These are phyloP conservation scores for Saccharum hybrid DNA, from an alignment of 202 grass and related monocot species.

Conservation along the genomic window DNA sequence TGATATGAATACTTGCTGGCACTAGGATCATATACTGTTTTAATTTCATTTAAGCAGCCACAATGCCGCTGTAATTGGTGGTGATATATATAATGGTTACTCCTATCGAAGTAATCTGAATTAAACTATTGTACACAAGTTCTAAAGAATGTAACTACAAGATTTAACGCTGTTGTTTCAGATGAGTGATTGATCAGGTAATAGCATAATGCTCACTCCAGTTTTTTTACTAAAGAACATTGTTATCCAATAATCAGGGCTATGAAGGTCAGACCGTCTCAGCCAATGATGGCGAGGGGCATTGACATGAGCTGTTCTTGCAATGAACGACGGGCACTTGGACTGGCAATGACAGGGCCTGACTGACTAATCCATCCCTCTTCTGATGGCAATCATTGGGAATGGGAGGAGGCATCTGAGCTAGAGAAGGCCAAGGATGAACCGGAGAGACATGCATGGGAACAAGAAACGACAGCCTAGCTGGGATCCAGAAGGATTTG, in stretches of 20 bases:
- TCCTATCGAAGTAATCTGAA: neutral
- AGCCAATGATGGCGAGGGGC: constrained; percentile 37
- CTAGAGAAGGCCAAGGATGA: constrained; percentile 14
- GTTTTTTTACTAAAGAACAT: neutral
- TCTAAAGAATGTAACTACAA: neutral
- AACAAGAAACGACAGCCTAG: constrained; percentile 45
- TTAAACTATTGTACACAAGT: constrained; percentile 23
- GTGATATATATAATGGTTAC: neutral
- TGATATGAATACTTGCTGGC: constrained; percentile 44
- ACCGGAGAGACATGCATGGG: constrained; percentile 30
- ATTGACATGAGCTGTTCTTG: constrained; percentile 64
- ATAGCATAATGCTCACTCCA: neutral
- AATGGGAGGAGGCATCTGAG: constrained; percentile 36
- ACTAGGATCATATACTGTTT: constrained; percentile 41
- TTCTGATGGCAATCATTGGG: constrained; percentile 52
- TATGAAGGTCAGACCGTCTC: constrained; percentile 46
- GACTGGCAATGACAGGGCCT: constrained; percentile 50
- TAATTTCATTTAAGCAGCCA: neutral
- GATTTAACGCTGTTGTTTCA: neutral
- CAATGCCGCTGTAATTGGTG: neutral
- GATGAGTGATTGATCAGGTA: neutral
- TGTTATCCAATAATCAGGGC: constrained; percentile 49
- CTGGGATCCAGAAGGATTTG: constrained; percentile 43
- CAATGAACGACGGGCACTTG: constrained; percentile 39
- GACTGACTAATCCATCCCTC: constrained; percentile 31